Base-by-base conservation (phyloP, 2,329 filamentous ascomycete genomes). In the Fusarium domesticum region DNA sequence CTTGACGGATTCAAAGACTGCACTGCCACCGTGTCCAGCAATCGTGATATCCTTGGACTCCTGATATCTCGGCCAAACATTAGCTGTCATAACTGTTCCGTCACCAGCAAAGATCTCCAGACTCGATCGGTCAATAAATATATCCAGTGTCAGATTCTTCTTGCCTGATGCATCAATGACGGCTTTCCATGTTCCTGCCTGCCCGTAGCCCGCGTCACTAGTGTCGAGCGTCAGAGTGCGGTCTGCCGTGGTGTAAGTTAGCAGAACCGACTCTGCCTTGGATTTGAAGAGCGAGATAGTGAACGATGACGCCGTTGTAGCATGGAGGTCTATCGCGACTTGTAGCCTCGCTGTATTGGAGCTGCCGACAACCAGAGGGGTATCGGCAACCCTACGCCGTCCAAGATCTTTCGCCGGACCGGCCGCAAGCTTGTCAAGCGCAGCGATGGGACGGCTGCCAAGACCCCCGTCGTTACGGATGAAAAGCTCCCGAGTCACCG, bases 91-190 rank as follows among this genome's bases (percentile, higher is more conserved):
- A 14, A 56, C 54, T 2, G 53, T 60, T 7, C 61, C 62, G 48
- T 64, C 60, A 2, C 53, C 51, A 25, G 40, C 53, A 48, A 64
- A 65, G 15, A 63, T 48, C 48, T 65, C 61, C 35, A 64, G 34
- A 16, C 48, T 54, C 3, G 57, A 58, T 5, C 53, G 55, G 47
- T 64, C 62, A 19, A 65, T 46, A 18, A 64, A 57, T 17, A 64
- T 57, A 35, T 63, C 58, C 33, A 65, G 37, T 11, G n/a, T 45
- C 16, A 65, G 48, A 39, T 54, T 51, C 15, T 56, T 46, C n/a
- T 50, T 43, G 2, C 25, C 34, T 1, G 44, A 6, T 14, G 4
- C 6, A 37, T 31, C 53, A 43, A 64, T 51, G 25, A 42, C 39
- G 4, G 59, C 59, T 12, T 48, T 51, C 60, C 59, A 65, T 10